These are phyloP conservation scores for Croton setiger DNA, from an alignment of 441 rosid species.

Conservation along the genomic window DNA sequence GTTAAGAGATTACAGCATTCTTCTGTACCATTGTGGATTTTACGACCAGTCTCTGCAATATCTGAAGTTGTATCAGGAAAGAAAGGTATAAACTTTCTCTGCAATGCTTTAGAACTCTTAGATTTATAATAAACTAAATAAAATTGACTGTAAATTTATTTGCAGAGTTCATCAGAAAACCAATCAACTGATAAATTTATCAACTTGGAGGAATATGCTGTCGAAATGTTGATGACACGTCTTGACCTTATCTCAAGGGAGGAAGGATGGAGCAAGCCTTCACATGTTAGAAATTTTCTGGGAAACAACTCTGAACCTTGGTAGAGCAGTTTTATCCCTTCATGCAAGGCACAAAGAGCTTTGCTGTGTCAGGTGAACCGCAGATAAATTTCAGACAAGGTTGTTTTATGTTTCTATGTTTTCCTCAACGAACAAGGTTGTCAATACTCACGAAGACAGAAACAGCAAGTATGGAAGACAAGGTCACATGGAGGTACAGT, in stretches of 20 bases:
- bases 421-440: neutral
- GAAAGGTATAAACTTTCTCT: constrained; percentile 31
- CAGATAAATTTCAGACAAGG: neutral
- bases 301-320: constrained; percentile 60
- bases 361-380: neutral
- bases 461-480: neutral
- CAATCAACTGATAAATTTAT: constrained; percentile 24
- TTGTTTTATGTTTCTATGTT: neutral
- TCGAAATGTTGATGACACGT: constrained; percentile 45
- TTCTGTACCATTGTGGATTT: constrained; percentile 64
- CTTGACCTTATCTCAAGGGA: constrained; percentile 58
- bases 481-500: neutral
- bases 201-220: constrained; percentile 49
- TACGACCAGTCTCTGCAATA: constrained; percentile 46
- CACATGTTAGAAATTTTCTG: constrained; percentile 43
- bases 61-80: constrained; percentile 38
- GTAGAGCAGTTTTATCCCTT: constrained; percentile 24
- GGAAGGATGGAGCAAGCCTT: constrained; percentile 52
- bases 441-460: neutral
- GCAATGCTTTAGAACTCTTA: neutral
- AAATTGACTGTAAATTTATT: constrained; percentile 7
- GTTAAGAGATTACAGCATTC: constrained; percentile 60
- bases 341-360: neutral
- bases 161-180: constrained; percentile 24
- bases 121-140: neutral